Percentiles rank a stretch among this genome's conserved stretches.
phyloP scores from a whole-genome alignment of 2,329 filamentous ascomycete genomes.

The Xylariaceae sp. region DNA sequence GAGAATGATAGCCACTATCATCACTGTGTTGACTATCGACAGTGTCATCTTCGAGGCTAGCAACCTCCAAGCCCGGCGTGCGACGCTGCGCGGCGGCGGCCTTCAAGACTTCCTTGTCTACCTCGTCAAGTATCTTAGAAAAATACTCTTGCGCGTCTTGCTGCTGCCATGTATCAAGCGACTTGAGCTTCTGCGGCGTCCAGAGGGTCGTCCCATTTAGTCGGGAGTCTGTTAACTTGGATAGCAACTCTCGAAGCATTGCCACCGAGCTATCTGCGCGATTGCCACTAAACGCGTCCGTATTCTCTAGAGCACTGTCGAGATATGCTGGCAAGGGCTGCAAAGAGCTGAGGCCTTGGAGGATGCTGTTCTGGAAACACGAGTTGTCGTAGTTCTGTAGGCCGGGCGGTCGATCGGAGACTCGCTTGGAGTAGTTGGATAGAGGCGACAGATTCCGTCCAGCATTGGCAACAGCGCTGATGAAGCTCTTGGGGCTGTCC shows the following conservation, averaged over 20 bases:
- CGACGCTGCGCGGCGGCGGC: slow-evolving; percentile 36
- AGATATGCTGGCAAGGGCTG: slow-evolving; percentile 65
- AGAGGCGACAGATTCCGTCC: slow-evolving; percentile 52
- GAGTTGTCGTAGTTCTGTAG: slow-evolving; percentile 92
- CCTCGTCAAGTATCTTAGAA: slow-evolving; percentile 77
- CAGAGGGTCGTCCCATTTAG: slow-evolving; percentile 75
- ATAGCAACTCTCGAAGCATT: slow-evolving; percentile 59
- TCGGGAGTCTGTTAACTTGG: slow-evolving; percentile 60
- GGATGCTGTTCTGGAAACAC: slow-evolving; percentile 95
- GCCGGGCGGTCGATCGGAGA: slow-evolving; percentile 52
- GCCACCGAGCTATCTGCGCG: slow-evolving; percentile 37
- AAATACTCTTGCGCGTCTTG: slow-evolving; percentile 98
- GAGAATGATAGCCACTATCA: slow-evolving; percentile 53
- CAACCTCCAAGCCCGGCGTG: slow-evolving; percentile 38
- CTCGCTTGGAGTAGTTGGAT: slow-evolving; percentile 42
- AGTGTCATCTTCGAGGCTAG: slow-evolving; percentile 38
- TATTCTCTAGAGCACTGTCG: slow-evolving; percentile 35
- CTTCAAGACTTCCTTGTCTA: slow-evolving; percentile 69
- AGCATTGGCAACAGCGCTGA: slow-evolving; percentile 53
- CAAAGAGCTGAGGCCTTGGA: slow-evolving; percentile 77
- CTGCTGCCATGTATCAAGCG: slow-evolving; percentile 91
- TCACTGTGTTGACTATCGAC: slow-evolving; percentile 47
- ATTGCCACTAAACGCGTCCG: slow-evolving; percentile 23
- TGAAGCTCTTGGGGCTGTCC: slow-evolving; percentile 47
- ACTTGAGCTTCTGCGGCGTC: slow-evolving; percentile 77